Percentiles rank a stretch among this genome's conserved stretches.
Evolutionary conservation across 2,329 filamentous ascomycete genomes (phyloP).

Genomic region (Teratosphaeria pseudoeucalypti): DNA sequence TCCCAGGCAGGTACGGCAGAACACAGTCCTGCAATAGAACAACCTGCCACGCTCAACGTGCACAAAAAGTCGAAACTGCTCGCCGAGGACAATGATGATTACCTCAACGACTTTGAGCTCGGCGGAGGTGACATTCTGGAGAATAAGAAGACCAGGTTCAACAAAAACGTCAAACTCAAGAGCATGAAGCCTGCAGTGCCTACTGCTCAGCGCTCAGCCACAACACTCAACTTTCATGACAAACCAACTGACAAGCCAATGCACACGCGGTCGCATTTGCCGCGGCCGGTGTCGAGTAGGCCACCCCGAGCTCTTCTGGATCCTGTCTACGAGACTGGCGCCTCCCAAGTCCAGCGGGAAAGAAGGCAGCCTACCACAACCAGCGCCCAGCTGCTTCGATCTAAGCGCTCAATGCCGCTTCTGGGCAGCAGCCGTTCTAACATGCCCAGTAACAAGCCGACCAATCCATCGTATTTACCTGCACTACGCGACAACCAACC

Average conservation of each 20-base stretch:
- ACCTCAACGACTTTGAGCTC: slow-evolving; percentile 77
- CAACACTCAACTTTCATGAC: slow-evolving; percentile 85
- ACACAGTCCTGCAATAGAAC: slow-evolving; percentile 25
- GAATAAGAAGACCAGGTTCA: slow-evolving; percentile 68
- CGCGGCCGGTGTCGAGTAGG: slow-evolving; percentile 54
- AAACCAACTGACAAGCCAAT: slow-evolving; percentile 41
- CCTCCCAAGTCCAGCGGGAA: slow-evolving; percentile 55
- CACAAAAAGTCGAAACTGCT: slow-evolving; percentile 26
- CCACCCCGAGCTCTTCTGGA: slow-evolving; percentile 59
- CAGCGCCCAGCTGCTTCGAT: slow-evolving; percentile 44
- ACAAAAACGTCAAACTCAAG: slow-evolving; percentile 87
- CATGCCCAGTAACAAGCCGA: slow-evolving; percentile 50
- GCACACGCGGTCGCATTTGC: slow-evolving; percentile 56
- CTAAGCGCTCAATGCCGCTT: slow-evolving; percentile 51
- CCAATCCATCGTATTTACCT: slow-evolving; percentile 15
- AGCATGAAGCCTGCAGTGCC: slow-evolving; percentile 44
- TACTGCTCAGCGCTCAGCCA: slow-evolving; percentile 61
- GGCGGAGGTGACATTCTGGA: slow-evolving; percentile 69
- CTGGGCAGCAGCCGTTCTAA: slow-evolving; percentile 39
- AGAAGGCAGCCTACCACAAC: slow-evolving; percentile 43
- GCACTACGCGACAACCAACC: slow-evolving; percentile 38
- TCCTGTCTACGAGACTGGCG: slow-evolving; percentile 83
- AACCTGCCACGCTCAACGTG: slow-evolving; percentile 26
- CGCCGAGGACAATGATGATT: slow-evolving; percentile 52
- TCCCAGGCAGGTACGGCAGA: slow-evolving; percentile 13